Conservation (phyloP, 2,329 filamentous ascomycete genomes). For the Fusarium phyllophilum region DNA sequence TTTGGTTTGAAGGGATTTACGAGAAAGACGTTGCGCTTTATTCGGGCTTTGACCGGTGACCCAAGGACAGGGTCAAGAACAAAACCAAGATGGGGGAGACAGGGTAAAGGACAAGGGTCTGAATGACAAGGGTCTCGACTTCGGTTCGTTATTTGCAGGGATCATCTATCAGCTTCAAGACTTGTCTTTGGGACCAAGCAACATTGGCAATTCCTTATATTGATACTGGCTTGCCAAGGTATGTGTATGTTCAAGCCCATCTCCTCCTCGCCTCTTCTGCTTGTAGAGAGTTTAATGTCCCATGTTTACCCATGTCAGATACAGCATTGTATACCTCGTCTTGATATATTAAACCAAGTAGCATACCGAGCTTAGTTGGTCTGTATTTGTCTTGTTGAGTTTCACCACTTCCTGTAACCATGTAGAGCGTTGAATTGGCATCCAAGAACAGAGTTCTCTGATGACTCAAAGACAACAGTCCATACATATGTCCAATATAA, state of each 20-base stretch:
- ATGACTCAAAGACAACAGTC: background rate
- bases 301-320: background rate
- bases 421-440: background rate
- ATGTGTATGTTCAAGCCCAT: background rate
- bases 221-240: background rate
- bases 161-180: background rate
- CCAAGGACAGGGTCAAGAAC: background rate
- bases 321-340: constrained; percentile 26
- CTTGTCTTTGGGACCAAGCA: background rate
- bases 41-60: constrained; percentile 21
- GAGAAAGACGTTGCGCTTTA: constrained; percentile 26
- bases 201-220: background rate
- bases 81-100: constrained; percentile 18
- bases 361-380: background rate
- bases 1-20: background rate
- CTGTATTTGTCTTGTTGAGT: background rate
- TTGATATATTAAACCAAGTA: background rate
- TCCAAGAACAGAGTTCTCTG: background rate
- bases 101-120: constrained; percentile 2
- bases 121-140: background rate
- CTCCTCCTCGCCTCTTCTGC: background rate
- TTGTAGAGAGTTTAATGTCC: background rate
- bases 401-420: background rate
- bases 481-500: background rate
- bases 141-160: constrained; percentile 1